Conservation (phyloP, 1,139 yeast species). For the Diutina scorzettiae region DNA sequence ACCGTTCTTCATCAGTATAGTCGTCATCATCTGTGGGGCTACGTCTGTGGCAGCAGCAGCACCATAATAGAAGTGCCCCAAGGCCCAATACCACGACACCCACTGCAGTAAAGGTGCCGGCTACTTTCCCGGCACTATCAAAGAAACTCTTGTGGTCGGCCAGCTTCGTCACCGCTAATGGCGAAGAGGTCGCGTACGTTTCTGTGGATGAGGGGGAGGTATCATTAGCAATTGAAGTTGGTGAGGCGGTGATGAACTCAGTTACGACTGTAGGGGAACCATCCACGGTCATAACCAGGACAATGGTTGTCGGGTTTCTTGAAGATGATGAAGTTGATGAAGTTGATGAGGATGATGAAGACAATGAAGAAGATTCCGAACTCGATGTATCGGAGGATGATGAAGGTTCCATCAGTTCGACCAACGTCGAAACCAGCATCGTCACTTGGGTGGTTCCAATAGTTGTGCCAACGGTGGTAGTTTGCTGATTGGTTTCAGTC, state of each 20-base stretch:
- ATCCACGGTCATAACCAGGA: constrained; percentile 9
- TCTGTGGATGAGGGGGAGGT: neutral
- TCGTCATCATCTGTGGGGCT: constrained; percentile 9
- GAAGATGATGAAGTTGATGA: constrained; percentile 3
- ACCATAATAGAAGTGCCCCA: constrained; percentile 18
- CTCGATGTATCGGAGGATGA: neutral
- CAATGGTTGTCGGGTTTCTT: constrained; percentile 8
- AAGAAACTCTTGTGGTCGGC: constrained; percentile 25
- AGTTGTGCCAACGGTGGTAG: neutral
- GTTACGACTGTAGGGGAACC: constrained; percentile 9
- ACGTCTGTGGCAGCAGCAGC: constrained; percentile 8
- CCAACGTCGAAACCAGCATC: neutral
- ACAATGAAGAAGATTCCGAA: constrained; percentile 4
- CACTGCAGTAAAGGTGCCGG: constrained; percentile 63
- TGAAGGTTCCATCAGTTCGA: neutral
- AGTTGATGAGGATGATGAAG: neutral
- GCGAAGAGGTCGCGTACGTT: neutral
- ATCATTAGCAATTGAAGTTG: constrained; percentile 5
- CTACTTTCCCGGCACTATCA: constrained; percentile 51
- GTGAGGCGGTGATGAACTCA: constrained; percentile 9
- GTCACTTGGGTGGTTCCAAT: neutral
- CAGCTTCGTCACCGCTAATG: neutral
- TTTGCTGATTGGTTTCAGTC: neutral
- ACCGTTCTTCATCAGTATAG: neutral
- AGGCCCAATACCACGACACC: constrained; percentile 41